phyloP scores from a whole-genome alignment of 805 yeast genomes.

The Kodamaea hsintzibuensis region DNA sequence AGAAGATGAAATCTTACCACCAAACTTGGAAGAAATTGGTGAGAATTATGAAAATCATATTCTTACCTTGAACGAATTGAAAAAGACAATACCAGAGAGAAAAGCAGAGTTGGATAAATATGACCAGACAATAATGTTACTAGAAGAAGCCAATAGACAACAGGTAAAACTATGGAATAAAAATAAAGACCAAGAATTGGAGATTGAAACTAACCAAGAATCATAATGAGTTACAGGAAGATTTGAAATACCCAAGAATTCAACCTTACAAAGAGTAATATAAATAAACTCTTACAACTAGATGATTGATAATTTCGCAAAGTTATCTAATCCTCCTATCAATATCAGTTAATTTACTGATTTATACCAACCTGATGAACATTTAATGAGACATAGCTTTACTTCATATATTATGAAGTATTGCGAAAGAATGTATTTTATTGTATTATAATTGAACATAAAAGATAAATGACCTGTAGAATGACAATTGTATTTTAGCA shows the following conservation, averaged over 20 bases:
- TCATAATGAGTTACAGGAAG: no score
- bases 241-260: no score
- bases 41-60: constrained; percentile 31
- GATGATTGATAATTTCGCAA: no score
- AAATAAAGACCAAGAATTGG: neutral
- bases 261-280: no score
- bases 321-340: no score
- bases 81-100: constrained; percentile 36
- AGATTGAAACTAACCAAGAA: no score
- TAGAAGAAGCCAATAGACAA: constrained; percentile 17
- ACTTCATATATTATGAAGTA: neutral
- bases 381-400: neutral
- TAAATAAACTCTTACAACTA: no score
- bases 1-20: constrained; percentile 3
- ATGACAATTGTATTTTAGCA: no score
- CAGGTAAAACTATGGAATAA: neutral
- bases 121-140: constrained; percentile 29
- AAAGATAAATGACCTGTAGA: no score
- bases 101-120: constrained; percentile 36
- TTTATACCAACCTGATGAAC: neutral
- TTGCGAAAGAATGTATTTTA: neutral
- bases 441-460: neutral
- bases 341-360: no score
- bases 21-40: constrained; percentile 18
- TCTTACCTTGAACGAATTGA: constrained; percentile 31